A percentile compares a stretch with the other conserved stretches of the same genome.
Evolutionary conservation across 495 filamentous ascomycete genomes (phyloP).

Genomic region (Friedmanniomyces simplex): DNA sequence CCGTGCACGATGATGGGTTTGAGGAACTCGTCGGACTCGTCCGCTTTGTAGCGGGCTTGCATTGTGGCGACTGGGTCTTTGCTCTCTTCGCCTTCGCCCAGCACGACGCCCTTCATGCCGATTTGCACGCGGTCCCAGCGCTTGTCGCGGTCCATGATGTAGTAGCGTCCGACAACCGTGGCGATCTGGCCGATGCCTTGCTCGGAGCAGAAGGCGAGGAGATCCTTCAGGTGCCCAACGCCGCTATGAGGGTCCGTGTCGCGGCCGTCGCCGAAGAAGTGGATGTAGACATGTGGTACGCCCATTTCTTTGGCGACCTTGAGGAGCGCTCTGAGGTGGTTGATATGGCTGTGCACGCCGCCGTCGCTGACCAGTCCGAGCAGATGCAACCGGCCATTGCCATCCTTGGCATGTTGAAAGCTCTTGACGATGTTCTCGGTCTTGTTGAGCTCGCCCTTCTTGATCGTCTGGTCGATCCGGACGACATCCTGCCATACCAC

Average conservation of each 20-base stretch:
- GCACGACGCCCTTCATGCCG: conserved; percentile 73
- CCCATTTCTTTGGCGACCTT: conserved; percentile 78
- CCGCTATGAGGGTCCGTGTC: conserved; percentile 95
- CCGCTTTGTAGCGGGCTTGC: conserved; percentile 73
- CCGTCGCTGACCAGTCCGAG: conserved; percentile 86
- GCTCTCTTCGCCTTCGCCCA: conserved; percentile 76
- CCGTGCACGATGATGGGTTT: conserved; percentile 94
- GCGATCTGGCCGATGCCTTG: conserved; percentile 77
- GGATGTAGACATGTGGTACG: conserved; percentile 86
- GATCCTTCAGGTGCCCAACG: conserved; percentile 71
- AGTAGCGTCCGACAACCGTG: conserved; percentile 94
- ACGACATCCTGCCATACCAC: conserved; percentile 99
- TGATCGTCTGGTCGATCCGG: conserved; percentile 89
- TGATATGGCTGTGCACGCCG: conserved; percentile 94
- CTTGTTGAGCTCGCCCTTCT: conserved; percentile 71
- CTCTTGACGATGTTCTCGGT: conserved; percentile 67
- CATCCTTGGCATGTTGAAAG: conserved; percentile 71
- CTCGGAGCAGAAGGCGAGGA: conserved; percentile 68
- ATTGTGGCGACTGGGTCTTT: conserved; percentile 78
- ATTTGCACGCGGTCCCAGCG: conserved; percentile 91
- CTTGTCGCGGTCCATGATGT: conserved; percentile 99
- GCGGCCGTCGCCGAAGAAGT: conserved; percentile 97
- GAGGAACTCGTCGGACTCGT: conserved; percentile 93
- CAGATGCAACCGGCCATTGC: conserved; percentile 85
- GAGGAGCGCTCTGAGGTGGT: conserved; percentile 77